Conservation (phyloP, 495 filamentous ascomycete genomes). For the Zalerion maritima region DNA sequence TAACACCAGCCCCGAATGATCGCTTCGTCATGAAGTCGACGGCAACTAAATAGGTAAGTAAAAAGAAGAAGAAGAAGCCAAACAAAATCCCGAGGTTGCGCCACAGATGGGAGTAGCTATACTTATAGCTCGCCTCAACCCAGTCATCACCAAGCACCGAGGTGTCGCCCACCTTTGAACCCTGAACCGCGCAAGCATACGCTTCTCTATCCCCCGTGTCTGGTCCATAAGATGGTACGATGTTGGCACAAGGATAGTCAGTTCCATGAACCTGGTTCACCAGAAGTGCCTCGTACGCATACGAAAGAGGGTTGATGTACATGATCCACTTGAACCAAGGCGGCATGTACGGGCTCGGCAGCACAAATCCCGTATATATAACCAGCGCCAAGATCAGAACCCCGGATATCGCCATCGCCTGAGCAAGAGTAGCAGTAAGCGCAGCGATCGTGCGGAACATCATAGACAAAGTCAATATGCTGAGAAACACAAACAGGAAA, state of each 20-base stretch:
- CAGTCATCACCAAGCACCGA: slow-evolving; percentile 37
- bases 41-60: slow-evolving; percentile 42
- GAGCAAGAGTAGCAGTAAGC: slow-evolving; percentile 49
- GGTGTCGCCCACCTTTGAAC: slow-evolving; percentile 32
- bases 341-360: slow-evolving; percentile 58
- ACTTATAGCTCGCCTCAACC: slow-evolving; percentile 38
- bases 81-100: slow-evolving; percentile 56
- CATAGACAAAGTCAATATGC: slow-evolving; percentile 39
- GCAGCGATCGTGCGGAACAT: slow-evolving; percentile 58
- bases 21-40: slow-evolving; percentile 59
- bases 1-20: slow-evolving; percentile 54
- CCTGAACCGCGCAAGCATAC: slow-evolving; percentile 44
- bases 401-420: slow-evolving; percentile 58
- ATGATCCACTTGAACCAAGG: slow-evolving; percentile 73
- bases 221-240: slow-evolving; percentile 29
- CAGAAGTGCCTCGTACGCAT: slow-evolving; percentile 58
- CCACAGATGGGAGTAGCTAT: slow-evolving; percentile 47
- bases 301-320: slow-evolving; percentile 70
- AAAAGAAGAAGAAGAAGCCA: slow-evolving; percentile 50
- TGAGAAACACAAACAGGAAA: slow-evolving; percentile 39
- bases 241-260: slow-evolving; percentile 21
- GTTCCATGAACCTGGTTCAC: slow-evolving; percentile 53
- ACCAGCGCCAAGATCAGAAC: slow-evolving; percentile 56
- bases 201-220: slow-evolving; percentile 22
- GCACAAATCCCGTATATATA: slow-evolving; percentile 72